Conservation (phyloP, 495 filamentous ascomycete genomes). For the Ramalina intermedia region DNA sequence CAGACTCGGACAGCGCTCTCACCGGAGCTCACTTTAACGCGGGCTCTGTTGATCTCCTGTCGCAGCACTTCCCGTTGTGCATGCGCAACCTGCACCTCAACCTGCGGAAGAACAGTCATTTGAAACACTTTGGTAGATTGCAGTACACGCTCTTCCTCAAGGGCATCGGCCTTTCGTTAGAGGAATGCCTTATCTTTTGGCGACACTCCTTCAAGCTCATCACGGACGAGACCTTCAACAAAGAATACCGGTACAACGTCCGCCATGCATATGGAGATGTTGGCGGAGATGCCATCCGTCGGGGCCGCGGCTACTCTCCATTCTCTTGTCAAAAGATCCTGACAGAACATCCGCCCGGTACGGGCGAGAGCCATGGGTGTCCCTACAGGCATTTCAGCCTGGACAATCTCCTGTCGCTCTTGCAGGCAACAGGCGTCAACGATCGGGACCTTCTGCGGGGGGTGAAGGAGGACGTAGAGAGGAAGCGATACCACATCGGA, state of each 20-base stretch:
- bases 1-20: slow-evolving; percentile 39
- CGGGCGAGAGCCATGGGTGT: slow-evolving; percentile 82
- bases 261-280: slow-evolving; percentile 90
- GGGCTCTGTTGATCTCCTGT: slow-evolving; percentile 65
- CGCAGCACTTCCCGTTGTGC: slow-evolving; percentile 81
- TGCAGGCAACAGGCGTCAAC: slow-evolving; percentile 60
- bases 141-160: slow-evolving; percentile 98
- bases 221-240: slow-evolving; percentile 84
- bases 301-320: slow-evolving; percentile 73
- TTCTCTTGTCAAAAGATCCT: slow-evolving; percentile 91
- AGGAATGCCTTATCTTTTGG: slow-evolving; percentile 95
- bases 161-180: slow-evolving; percentile 79
- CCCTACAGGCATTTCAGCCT: slow-evolving; percentile 84
- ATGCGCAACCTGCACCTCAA: slow-evolving; percentile 82
- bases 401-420: slow-evolving; percentile 66
- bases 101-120: slow-evolving; percentile 67
- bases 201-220: slow-evolving; percentile 66
- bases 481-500: slow-evolving; percentile 82
- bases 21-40: slow-evolving; percentile 64
- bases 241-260: slow-evolving; percentile 93
- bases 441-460: slow-evolving; percentile 65
- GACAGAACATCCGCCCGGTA: slow-evolving; percentile 66
- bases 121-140: slow-evolving; percentile 87
- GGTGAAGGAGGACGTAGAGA: slow-evolving; percentile 78
- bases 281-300: slow-evolving; percentile 77